Base-by-base conservation (phyloP, 2,329 filamentous ascomycete genomes). In the Aspergillus sergii region DNA sequence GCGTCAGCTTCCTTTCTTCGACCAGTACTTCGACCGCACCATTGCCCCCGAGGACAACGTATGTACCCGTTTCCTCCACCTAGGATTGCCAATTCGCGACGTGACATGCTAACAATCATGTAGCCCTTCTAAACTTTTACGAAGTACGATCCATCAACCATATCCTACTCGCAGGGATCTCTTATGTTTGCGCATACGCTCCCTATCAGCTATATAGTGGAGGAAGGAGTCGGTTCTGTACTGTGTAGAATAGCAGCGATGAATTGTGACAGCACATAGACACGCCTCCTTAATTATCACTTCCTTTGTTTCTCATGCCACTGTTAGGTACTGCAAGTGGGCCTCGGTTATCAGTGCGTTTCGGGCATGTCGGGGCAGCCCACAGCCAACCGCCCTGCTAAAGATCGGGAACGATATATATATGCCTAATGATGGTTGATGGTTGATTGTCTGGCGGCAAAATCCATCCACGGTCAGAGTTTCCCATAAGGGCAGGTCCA, bases 31-130 rank as follows among this genome's bases (percentile, higher is more conserved):
- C 75, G 78, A 84, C 71, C 79, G 82, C 66, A 83, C 85, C 75
- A 80, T 89, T 68, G 78, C 87, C 65, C 84, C 87, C 23, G 86
- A 89, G 82, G 87, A 89, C 79, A 89, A 89, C 78, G 80, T 82
- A 72, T 75, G 80, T 77, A 32, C 23, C 46, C 39, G 3, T 8
- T 46, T 19, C 6, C 8, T 57, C 58, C 28, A 9, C 5, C 34
- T 58, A 36, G 50, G 28, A 5, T 28, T 26, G 21, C 36, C 57
- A 5, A 28, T 41, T 39, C 34, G 14, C 9, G 43, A 36, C 6
- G 21, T 48, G 26, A 1, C 5, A 41, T 66, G 58, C 74, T 77
- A 56, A 76, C 64, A 34, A 14, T 48, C 4, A 30, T 45, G 28
- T 57, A 78, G 76, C 76, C 76, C 61, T 78, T 77, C 68, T 78